These are phyloP conservation scores for Aphanocladium album DNA, from an alignment of 2,329 filamentous ascomycete genomes.

Conservation along the genomic window DNA sequence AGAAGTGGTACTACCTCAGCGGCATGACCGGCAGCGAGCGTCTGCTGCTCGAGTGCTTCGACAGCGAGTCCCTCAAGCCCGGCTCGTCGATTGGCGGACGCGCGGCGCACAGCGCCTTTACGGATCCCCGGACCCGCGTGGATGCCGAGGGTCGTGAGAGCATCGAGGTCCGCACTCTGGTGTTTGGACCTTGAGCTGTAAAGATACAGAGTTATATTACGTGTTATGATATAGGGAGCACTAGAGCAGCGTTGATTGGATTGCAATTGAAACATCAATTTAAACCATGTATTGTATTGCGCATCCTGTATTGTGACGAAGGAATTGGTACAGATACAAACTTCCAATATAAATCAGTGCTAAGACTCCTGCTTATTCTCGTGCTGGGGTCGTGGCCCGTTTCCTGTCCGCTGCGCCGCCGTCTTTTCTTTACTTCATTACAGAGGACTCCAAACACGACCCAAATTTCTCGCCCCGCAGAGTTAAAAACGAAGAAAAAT, in stretches of 20 bases:
- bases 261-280: background rate
- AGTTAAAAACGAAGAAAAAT: background rate
- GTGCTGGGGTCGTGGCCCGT: background rate
- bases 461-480: background rate
- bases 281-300: background rate
- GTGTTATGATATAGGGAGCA: background rate
- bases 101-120: slow-evolving; percentile 73
- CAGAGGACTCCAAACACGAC: background rate
- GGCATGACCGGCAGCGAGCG: slow-evolving; percentile 71
- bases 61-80: slow-evolving; percentile 53
- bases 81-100: slow-evolving; percentile 49
- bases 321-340: background rate
- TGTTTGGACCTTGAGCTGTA: slow-evolving; percentile 59
- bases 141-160: slow-evolving; percentile 74
- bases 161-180: slow-evolving; percentile 81
- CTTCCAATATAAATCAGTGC: background rate
- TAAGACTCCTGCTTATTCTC: background rate
- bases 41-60: slow-evolving; percentile 74
- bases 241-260: background rate
- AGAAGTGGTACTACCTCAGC: slow-evolving; percentile 76
- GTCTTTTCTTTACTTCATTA: background rate
- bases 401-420: background rate
- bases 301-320: background rate
- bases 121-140: slow-evolving; percentile 64
- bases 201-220: background rate